phyloP scores from a whole-genome alignment of 1,139 yeast species.

The Yamadazyma triangularis region DNA sequence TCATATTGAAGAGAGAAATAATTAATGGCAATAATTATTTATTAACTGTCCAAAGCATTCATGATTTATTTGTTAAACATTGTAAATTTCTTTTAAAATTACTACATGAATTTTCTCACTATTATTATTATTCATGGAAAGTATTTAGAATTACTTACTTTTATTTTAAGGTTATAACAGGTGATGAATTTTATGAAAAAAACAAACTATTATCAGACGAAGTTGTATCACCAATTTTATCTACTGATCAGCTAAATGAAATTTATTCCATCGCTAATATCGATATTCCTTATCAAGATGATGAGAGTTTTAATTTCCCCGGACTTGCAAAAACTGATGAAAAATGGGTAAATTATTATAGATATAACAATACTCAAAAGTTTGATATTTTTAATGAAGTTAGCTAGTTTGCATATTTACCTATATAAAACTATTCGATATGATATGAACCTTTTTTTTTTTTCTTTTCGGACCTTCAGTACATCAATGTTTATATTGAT shows the following conservation, averaged over 20 bases:
- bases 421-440: too few relatives aligned
- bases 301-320: not conserved
- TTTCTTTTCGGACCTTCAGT: too few relatives aligned
- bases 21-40: not conserved
- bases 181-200: slow-evolving; percentile 1
- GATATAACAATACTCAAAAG: slow-evolving; percentile 1
- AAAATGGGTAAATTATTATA: slow-evolving; percentile 4
- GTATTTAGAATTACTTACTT: slow-evolving; percentile 1
- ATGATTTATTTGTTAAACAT: not conserved
- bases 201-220: not conserved
- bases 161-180: not conserved
- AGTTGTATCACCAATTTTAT: slow-evolving; percentile 1
- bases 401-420: too few relatives aligned
- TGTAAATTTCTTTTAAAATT: not conserved
- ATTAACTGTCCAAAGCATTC: not conserved
- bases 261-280: not conserved
- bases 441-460: too few relatives aligned
- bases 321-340: slow-evolving; percentile 1
- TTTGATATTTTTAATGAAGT: slow-evolving; percentile 2
- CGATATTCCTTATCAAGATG: not conserved
- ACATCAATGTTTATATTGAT: too few relatives aligned
- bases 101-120: slow-evolving; percentile 1
- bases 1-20: not conserved
- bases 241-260: not conserved
- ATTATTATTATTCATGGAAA: slow-evolving; percentile 4